These are phyloP conservation scores for Sporisorium scitamineum DNA, from an alignment of 1,284 basidiomycete genomes.

Conservation along the genomic window DNA sequence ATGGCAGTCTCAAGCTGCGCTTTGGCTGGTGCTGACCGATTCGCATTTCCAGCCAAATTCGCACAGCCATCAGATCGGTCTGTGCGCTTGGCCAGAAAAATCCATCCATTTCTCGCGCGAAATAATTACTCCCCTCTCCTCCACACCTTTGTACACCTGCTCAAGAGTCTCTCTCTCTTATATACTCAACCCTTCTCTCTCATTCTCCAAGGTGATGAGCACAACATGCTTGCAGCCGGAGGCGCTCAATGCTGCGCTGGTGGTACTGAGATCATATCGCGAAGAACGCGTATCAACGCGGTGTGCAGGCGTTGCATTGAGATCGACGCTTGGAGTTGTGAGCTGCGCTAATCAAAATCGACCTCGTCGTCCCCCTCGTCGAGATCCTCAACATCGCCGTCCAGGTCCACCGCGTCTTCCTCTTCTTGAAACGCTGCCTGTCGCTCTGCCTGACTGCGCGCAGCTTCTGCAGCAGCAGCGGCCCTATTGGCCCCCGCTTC, in stretches of 20 bases:
- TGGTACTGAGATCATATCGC: no score
- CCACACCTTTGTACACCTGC: neutral
- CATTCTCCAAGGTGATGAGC: no score
- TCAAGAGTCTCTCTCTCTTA: neutral
- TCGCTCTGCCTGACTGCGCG: slow-evolving; percentile 34
- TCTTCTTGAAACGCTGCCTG: slow-evolving; percentile 47
- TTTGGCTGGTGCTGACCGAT: slow-evolving; percentile 13
- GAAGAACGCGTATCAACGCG: no score
- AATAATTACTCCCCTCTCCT: neutral
- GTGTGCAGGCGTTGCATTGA: no score
- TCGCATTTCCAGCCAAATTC: slow-evolving; percentile 7
- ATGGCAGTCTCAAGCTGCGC: slow-evolving; percentile 13
- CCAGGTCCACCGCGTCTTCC: slow-evolving; percentile 52
- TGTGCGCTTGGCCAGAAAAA: slow-evolving; percentile 24
- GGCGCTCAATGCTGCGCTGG: no score
- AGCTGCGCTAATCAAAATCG: slow-evolving; percentile 38
- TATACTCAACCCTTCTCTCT: no score
- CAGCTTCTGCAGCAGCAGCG: slow-evolving; percentile 34
- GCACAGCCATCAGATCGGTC: slow-evolving; percentile 36
- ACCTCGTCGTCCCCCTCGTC: slow-evolving; percentile 54
- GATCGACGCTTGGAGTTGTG: no score
- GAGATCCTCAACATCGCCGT: slow-evolving; percentile 59
- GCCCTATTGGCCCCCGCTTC: slow-evolving; percentile 40
- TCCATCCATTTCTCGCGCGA: neutral
- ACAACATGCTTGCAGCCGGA: no score